Evolutionary conservation across 139 green algal species (phyloP).

Genomic region (Asterochloris erici): DNA sequence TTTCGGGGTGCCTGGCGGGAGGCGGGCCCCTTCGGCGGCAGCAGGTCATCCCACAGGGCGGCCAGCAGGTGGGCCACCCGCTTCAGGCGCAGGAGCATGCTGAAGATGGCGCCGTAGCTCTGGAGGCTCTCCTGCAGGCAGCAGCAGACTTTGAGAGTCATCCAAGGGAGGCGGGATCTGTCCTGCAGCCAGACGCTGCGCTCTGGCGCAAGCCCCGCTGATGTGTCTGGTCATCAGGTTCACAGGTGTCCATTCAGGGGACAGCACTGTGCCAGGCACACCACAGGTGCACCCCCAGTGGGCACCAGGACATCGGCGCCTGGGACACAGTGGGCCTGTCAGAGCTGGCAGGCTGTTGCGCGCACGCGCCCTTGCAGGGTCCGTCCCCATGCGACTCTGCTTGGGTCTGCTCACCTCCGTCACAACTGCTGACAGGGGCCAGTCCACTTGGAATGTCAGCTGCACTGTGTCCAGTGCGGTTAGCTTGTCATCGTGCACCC

Average conservation of each 20-base stretch:
- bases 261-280: too few relatives aligned
- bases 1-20: neutral
- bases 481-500: neutral
- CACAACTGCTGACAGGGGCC: neutral
- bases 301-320: too few relatives aligned
- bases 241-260: too few relatives aligned
- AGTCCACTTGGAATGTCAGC: neutral
- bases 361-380: too few relatives aligned
- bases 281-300: too few relatives aligned
- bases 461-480: slow-evolving; percentile 2
- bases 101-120: slow-evolving; percentile 14
- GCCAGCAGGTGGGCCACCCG: neutral
- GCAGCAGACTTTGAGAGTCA: neutral
- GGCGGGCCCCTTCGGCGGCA: neutral
- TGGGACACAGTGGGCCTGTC: too few relatives aligned
- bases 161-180: neutral
- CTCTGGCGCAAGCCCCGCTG: too few relatives aligned
- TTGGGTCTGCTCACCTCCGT: neutral
- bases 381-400: too few relatives aligned
- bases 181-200: too few relatives aligned
- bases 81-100: slow-evolving; percentile 12
- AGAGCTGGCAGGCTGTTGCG: too few relatives aligned
- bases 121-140: slow-evolving; percentile 1
- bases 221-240: too few relatives aligned
- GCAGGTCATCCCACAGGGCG: neutral